Conservation (phyloP, 345 rosid genomes). For the Erodium maritimum region DNA sequence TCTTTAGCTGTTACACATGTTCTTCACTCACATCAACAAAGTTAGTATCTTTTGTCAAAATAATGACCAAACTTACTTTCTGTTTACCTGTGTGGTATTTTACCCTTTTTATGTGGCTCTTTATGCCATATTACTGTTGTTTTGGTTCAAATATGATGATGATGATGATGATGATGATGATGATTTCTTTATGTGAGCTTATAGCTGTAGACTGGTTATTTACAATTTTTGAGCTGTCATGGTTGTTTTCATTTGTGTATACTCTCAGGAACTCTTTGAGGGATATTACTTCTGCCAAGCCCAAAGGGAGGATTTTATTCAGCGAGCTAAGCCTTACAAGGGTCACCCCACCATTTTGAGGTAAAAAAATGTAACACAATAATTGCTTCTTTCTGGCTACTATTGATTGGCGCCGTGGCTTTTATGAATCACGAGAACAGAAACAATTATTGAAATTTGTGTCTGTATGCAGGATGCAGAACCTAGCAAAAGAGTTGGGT, state of each 20-base stretch:
- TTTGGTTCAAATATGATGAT: background rate
- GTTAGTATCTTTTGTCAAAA: background rate
- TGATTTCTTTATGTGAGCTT: background rate
- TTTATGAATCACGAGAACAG: conserved; percentile 1
- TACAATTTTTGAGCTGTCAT: background rate
- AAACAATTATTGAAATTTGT: background rate
- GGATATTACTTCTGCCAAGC: conserved; percentile 98
- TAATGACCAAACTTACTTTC: too few species aligned
- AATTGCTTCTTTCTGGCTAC: background rate
- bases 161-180: background rate
- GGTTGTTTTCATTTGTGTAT: conserved; percentile 5
- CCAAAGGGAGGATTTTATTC: conserved; percentile 74
- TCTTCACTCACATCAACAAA: background rate
- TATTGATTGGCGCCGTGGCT: background rate
- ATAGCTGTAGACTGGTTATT: background rate
- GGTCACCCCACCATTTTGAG: conserved; percentile 68
- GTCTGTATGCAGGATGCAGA: conserved; percentile 53
- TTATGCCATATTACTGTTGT: background rate
- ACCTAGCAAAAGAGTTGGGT: conserved; percentile 72
- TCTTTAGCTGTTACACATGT: background rate
- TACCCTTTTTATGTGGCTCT: too few species aligned
- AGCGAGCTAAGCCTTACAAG: conserved; percentile 72
- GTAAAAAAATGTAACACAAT: conserved; percentile 21
- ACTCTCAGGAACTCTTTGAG: conserved; percentile 76
- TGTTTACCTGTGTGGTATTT: too few species aligned